Base-by-base conservation (phyloP, 2,329 filamentous ascomycete species). In the Beauveria sp. region DNA sequence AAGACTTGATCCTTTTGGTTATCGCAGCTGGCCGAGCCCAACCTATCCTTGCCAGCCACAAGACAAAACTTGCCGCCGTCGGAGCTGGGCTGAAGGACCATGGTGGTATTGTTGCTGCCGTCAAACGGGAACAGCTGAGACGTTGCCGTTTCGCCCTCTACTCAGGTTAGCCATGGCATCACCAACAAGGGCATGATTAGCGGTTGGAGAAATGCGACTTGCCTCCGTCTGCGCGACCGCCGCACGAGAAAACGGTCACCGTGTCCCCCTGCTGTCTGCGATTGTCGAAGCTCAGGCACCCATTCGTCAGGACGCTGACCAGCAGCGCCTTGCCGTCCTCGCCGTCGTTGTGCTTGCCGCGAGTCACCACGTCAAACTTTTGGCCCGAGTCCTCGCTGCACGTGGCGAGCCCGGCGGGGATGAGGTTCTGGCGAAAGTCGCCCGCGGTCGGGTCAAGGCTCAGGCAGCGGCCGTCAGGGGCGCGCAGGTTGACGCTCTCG, bases 381-480 rank as follows among this genome's bases (percentile, higher is more conserved):
- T 82, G 77, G 55, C 77, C 78, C 3, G 74, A 69, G 5, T 75
- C 73, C 37, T 75, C 78, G 34, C 71, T 69, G 69, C 80, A 83
- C 30, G 70, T 67, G 9, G 76, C 76, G 10, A 81, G 66, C 24
- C 73, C 72, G 9, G 83, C 69, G 2, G 80, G 80, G 55, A 82
- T 80, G 52, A 83, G 71, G 64, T 83, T 83, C 68, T 79, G 72
- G 6, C 80, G 77, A 68, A 82, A 83, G 64, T 83, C 80, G 41
- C 80, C 80, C 0, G 79, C 79, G 1, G 78, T 78, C 0, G 79
- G 77, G 65, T 83, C 77, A 50, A 82, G 69, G 40, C 76, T 81
- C n/a, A 83, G 72, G 62, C 80, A 83, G 56, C 78, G 73, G 28
- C 80, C 80, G 63, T 79, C 76, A 12, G 78, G 70, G 0, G 79